A percentile compares a stretch with the other conserved stretches of the same genome.
These are phyloP conservation scores for Neonectria coccinea DNA, from an alignment of 2,329 filamentous ascomycete genomes.

Conservation along the genomic window DNA sequence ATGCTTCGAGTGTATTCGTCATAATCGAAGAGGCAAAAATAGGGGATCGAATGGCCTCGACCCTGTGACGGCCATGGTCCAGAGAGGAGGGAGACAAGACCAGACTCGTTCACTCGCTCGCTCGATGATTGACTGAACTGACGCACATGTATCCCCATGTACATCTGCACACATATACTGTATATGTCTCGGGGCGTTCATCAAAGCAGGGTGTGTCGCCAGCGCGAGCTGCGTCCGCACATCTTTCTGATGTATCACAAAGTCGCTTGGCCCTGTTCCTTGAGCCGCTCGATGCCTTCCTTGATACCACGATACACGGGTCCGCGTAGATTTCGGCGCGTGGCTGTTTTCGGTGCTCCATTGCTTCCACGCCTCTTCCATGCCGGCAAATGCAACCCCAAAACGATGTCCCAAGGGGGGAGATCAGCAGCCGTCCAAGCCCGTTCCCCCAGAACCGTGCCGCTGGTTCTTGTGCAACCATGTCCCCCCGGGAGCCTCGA, in stretches of 20 bases:
- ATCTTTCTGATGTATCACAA: constrained; percentile 13
- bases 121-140: background rate
- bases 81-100: background rate
- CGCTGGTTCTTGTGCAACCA: constrained; percentile 14
- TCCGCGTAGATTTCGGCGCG: constrained; percentile 21
- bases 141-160: background rate
- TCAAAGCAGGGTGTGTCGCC: background rate
- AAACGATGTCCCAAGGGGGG: background rate
- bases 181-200: background rate
- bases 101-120: background rate
- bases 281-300: constrained; percentile 14
- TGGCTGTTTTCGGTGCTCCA: constrained; percentile 2
- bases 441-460: constrained; percentile 8
- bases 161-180: background rate
- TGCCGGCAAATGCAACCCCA: background rate
- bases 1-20: background rate
- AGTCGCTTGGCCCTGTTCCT: constrained; percentile 12
- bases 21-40: background rate
- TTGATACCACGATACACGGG: constrained; percentile 23
- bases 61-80: too few species aligned
- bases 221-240: background rate
- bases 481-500: too few species aligned
- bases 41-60: background rate
- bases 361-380: constrained; percentile 6
- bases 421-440: background rate